Base-by-base conservation (phyloP, 345 rosid species). In the Eucalyptus marginata region DNA sequence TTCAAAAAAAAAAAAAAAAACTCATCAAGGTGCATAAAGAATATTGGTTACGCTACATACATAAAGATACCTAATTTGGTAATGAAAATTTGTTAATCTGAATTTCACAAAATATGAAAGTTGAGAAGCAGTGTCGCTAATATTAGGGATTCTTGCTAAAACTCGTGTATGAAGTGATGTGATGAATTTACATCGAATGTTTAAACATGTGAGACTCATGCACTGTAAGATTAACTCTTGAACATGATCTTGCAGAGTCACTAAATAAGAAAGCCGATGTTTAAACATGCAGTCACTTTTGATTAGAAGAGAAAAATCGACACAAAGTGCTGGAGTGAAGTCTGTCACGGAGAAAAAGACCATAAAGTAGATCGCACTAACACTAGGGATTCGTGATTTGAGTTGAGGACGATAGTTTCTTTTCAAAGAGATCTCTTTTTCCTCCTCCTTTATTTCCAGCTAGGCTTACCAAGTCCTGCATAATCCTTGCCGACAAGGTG, bases 41-140 rank as follows among this genome's bases (percentile, higher is more conserved):
- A 36, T 71, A 36, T 36, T 33, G 1, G 1, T 36, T 5, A 2
- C 0, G 4, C 4, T 0, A 71, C 25, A 36, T 10, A 11, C 40
- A 36, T 3, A 31, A 68, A 7, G 22, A 33, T 33, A 71, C 81
- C 25, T 18, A 71, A 71, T 71, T 71, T 71, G 25, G 40, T 36
- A 18, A 33, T 36, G 81, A 33, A 8, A 33, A 5, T 5, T 18
- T 10, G 25, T 33, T 17, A 33, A 18, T 33, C 2, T 68, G 7
- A 68, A 31, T 68, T 68, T 68, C 44, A 17, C 25, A 33, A 68
- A 68, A 33, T 71, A 71, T 11, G 24, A 36, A 12, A 1, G 1
- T 68, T 68, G 43, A 71, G 46, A 71, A 71, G 81, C 4, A 0
- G 1, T 7, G 3, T 2, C 24, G 0, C 0, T 33, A 1, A 71